These are phyloP conservation scores for Tremellales sp. DNA, from an alignment of 1,284 basidiomycete genomes.

Conservation along the genomic window DNA sequence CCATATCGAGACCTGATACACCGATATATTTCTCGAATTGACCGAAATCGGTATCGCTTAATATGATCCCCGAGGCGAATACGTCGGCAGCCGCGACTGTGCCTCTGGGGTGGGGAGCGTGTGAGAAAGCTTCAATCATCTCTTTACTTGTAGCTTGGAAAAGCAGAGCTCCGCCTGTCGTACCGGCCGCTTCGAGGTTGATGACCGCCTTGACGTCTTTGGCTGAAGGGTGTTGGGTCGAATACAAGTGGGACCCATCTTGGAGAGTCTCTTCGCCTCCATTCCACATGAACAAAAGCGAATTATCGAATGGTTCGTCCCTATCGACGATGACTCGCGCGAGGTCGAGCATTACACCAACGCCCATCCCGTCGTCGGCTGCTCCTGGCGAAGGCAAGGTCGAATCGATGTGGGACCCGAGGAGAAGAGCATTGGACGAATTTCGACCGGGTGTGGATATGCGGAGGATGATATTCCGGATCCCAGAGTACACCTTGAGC, in stretches of 20 bases:
- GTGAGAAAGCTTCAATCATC: slow-evolving; percentile 87
- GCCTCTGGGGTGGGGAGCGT: slow-evolving; percentile 81
- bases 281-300: slow-evolving; percentile 90
- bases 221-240: slow-evolving; percentile 75
- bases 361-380: slow-evolving; percentile 79
- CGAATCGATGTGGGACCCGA: slow-evolving; percentile 84
- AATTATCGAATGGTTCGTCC: slow-evolving; percentile 68
- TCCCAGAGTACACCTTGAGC: slow-evolving; percentile 84
- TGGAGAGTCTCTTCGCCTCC: slow-evolving; percentile 82
- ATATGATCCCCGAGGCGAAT: slow-evolving; percentile 84
- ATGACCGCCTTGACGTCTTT: slow-evolving; percentile 76
- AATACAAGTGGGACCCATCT: slow-evolving; percentile 88
- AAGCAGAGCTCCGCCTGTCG: slow-evolving; percentile 79
- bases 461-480: slow-evolving; percentile 84
- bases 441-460: slow-evolving; percentile 62
- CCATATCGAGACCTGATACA: slow-evolving; percentile 85
- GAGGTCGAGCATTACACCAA: slow-evolving; percentile 89
- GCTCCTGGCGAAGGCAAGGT: slow-evolving; percentile 67
- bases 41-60: slow-evolving; percentile 89
- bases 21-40: slow-evolving; percentile 91
- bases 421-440: slow-evolving; percentile 77
- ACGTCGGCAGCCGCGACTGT: slow-evolving; percentile 91
- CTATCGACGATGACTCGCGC: slow-evolving; percentile 72
- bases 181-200: slow-evolving; percentile 93
- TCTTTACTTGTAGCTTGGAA: slow-evolving; percentile 94